These are phyloP conservation scores for Pueraria montana DNA, from an alignment of 306 rosid species.

Conservation along the genomic window DNA sequence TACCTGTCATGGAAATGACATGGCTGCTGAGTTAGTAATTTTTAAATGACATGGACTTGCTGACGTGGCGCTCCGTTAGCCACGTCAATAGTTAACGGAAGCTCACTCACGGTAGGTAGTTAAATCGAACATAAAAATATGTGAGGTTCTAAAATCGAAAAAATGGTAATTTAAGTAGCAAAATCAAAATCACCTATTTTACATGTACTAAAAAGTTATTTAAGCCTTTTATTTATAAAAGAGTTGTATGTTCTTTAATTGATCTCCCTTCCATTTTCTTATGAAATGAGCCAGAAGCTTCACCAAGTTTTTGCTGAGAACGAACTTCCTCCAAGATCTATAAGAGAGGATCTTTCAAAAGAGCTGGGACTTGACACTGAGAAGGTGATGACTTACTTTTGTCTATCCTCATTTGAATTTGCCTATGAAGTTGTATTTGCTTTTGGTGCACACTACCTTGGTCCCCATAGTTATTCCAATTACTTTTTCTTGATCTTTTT, in stretches of 20 bases:
- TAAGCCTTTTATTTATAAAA: not conserved
- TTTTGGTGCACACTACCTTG: not conserved
- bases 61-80: too few species aligned
- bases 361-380: slow-evolving; percentile 84
- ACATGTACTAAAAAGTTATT: too few species aligned
- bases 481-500: slow-evolving; percentile 6
- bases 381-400: slow-evolving; percentile 60
- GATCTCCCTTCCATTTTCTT: slow-evolving; percentile 41
- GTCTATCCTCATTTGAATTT: slow-evolving; percentile 28
- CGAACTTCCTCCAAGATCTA: slow-evolving; percentile 86
- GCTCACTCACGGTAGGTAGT: too few species aligned
- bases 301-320: slow-evolving; percentile 83
- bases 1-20: too few species aligned
- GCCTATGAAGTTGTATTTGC: not conserved
- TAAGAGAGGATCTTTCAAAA: slow-evolving; percentile 74
- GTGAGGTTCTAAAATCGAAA: too few species aligned
- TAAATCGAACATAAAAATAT: too few species aligned
- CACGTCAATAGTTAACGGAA: too few species aligned
- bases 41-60: too few species aligned
- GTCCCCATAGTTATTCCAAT: not conserved
- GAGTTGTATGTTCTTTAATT: slow-evolving; percentile 29
- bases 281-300: slow-evolving; percentile 71
- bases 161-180: too few species aligned
- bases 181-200: too few species aligned
- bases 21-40: too few species aligned